These are phyloP conservation scores for Phaeosphaeriaceae sp. DNA, from an alignment of 2,329 filamentous ascomycete genomes.

Conservation along the genomic window DNA sequence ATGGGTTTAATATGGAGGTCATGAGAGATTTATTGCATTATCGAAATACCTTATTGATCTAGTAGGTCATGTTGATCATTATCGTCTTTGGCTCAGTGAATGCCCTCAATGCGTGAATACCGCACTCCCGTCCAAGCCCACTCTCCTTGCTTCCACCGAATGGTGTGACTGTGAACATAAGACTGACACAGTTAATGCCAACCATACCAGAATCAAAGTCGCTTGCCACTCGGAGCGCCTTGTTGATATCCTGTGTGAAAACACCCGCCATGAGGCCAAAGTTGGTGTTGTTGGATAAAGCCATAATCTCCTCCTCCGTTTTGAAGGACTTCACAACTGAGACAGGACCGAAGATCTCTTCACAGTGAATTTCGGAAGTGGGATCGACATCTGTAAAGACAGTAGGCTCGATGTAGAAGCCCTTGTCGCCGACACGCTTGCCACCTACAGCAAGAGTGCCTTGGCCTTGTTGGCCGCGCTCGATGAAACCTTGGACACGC, in stretches of 20 bases:
- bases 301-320: constrained; percentile 49
- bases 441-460: constrained; percentile 45
- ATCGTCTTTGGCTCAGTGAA: constrained; percentile 61
- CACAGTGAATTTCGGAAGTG: constrained; percentile 43
- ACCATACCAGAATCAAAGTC: constrained; percentile 46
- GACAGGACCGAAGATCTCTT: constrained; percentile 51
- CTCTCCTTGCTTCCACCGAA: constrained; percentile 62
- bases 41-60: background rate
- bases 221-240: constrained; percentile 39
- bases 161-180: constrained; percentile 51
- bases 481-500: constrained; percentile 45
- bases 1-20: no score
- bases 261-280: constrained; percentile 49
- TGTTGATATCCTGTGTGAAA: constrained; percentile 50
- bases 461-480: constrained; percentile 38
- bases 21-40: background rate
- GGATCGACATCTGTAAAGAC: constrained; percentile 45
- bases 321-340: constrained; percentile 45
- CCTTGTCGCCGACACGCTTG: constrained; percentile 37
- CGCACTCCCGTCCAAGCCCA: constrained; percentile 59
- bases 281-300: constrained; percentile 47
- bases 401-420: constrained; percentile 45
- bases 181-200: constrained; percentile 42
- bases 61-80: constrained; percentile 53
- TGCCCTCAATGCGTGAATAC: constrained; percentile 55